phyloP scores from a whole-genome alignment of 331 rosid genomes.

The Erythrophleum ivorense region DNA sequence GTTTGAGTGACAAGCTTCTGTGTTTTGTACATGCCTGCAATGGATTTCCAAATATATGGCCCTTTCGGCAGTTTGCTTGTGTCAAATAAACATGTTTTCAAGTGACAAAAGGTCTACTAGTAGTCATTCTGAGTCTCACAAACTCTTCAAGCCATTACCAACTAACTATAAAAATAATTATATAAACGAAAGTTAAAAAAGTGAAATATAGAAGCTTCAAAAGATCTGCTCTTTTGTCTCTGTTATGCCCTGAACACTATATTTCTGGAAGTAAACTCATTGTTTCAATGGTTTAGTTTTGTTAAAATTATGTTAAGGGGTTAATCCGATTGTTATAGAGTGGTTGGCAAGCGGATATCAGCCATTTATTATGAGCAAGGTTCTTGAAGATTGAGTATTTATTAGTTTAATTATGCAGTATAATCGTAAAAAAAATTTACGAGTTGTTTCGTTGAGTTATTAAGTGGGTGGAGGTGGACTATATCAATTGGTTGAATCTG shows the following conservation, averaged over 20 bases:
- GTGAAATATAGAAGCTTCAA: background rate
- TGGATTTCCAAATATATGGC: background rate
- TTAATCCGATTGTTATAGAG: too few species aligned
- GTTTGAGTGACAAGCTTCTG: background rate
- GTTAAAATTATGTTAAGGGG: background rate
- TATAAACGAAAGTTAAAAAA: background rate
- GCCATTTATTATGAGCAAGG: too few species aligned
- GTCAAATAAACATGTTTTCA: background rate
- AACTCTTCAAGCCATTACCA: background rate
- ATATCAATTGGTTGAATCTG: too few species aligned
- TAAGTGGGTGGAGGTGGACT: too few species aligned
- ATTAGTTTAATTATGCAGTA: too few species aligned
- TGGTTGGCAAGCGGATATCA: too few species aligned
- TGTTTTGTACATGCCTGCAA: background rate
- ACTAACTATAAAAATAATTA: background rate
- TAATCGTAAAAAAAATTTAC: too few species aligned
- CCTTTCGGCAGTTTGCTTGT: background rate
- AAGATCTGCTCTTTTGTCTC: background rate
- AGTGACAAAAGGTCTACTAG: background rate
- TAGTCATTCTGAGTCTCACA: background rate
- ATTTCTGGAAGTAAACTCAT: background rate
- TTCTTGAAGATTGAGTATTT: too few species aligned
- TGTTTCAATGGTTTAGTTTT: background rate
- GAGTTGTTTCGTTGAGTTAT: too few species aligned
- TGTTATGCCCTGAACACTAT: background rate